Evolutionary conservation across 495 filamentous ascomycete species (phyloP).

Genomic region (Xylaria scruposa): DNA sequence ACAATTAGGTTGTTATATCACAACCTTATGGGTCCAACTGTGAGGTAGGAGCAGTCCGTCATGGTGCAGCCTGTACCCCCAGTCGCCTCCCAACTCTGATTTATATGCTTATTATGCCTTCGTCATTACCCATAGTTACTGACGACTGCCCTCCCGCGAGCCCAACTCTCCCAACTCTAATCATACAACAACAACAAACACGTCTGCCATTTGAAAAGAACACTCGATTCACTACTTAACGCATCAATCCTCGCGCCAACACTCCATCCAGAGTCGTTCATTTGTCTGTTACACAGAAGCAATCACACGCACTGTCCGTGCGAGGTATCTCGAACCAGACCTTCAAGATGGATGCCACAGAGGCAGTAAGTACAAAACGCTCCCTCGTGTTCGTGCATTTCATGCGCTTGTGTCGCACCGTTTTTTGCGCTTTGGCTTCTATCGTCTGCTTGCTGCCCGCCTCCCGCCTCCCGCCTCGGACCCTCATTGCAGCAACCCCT

Average conservation of each 20-base stretch:
- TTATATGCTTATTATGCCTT: conserved; percentile 10
- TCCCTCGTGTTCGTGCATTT: neutral
- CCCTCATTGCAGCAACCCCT: neutral
- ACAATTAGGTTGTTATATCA: too few relatives aligned
- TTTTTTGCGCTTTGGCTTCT: conserved; percentile 6
- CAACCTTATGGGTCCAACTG: neutral
- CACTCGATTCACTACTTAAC: neutral
- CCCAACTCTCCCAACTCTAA: conserved; percentile 15
- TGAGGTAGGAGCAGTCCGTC: neutral
- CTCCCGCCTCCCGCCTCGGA: neutral
- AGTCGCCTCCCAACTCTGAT: conserved; percentile 1
- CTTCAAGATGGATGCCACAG: conserved; percentile 25
- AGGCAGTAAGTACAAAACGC: conserved; percentile 7
- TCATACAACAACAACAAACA: conserved; percentile 5
- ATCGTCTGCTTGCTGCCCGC: neutral
- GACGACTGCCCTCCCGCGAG: neutral
- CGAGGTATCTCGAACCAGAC: neutral
- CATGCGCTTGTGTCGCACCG: conserved; percentile 1
- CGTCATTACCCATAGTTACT: conserved; percentile 2
- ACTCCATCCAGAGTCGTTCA: neutral
- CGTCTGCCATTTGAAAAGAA: neutral
- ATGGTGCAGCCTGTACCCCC: neutral
- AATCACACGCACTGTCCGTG: conserved; percentile 6
- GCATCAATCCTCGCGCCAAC: neutral
- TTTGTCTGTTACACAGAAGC: neutral